Base-by-base conservation (phyloP, 176 grass and related monocot species). In the Eragrostis nindensis region DNA sequence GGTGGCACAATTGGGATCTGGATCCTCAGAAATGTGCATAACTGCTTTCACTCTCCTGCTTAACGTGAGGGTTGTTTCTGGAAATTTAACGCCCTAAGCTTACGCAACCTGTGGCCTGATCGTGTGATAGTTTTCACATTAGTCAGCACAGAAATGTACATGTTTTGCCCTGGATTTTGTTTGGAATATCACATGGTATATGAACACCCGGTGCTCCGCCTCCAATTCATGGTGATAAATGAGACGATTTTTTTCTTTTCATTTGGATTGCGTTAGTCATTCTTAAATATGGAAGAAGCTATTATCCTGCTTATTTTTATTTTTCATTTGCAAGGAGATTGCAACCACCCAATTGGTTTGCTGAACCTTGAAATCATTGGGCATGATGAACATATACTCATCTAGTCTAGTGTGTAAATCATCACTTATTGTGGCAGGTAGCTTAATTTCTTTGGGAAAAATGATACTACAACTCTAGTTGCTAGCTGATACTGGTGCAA, bases 21-120 rank as follows among this genome's bases (percentile, higher is more conserved):
- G 75, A 45, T 80, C 41, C 74, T 88, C 11, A 71, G 29, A 83
- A 83, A 50, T 52, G 75, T 49, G 79, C 25, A 5, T 66, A 38
- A n/a, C n/a, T n/a, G n/a, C n/a, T n/a, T n/a, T n/a, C 1, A 30
- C 16, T 66, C 36, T 11, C 16, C 16, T 87, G 16, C 49, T 42
- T 3, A 74, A 40, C 29, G 9, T 27, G 11, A 21, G 54, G 50
- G 27, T 75, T 75, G 24, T 61, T 53, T 75, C 32, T 53, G 30
- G 53, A 15, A 70, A n/a, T 17, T 18, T 70, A 2, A 63, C 2
- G 18, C 14, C 40, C 45, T 39, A 14, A 73, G 9, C 15, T 19
- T 25, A 39, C 6, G 11, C 69, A 16, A 24, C 11, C 12, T 38
- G 0, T 62, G 42, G 0, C 27, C 6, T 3, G 18, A 6, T 26